phyloP scores from a whole-genome alignment of 495 filamentous ascomycete genomes.

The Lasiosphaeria miniovina region DNA sequence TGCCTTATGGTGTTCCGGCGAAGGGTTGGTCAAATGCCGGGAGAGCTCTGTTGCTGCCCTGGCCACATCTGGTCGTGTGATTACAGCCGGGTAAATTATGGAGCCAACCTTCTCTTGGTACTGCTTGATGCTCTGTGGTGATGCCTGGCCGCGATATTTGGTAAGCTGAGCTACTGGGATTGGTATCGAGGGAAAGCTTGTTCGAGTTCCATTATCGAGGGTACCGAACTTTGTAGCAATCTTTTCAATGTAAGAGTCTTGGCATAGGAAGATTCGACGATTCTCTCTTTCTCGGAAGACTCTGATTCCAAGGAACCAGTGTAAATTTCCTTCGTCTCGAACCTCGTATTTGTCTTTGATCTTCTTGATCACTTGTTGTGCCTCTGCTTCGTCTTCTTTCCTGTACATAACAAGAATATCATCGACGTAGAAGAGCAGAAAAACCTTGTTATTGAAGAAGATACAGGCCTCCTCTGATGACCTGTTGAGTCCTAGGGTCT shows the following conservation, averaged over 20 bases:
- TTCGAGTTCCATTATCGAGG: neutral
- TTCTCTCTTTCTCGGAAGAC: neutral
- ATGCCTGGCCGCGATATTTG: neutral
- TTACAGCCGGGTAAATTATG: neutral
- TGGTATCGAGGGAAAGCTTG: constrained; percentile 1
- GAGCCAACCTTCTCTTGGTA: constrained; percentile 1
- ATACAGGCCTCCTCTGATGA: constrained; percentile 1
- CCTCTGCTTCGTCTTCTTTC: constrained; percentile 1
- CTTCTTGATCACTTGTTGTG: neutral
- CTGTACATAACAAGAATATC: constrained; percentile 1
- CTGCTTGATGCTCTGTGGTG: constrained; percentile 2
- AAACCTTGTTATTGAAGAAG: neutral
- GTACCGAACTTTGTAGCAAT: neutral
- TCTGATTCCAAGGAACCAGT: neutral
- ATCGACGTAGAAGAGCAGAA: constrained; percentile 3
- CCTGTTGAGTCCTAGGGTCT: neutral
- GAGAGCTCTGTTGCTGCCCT: neutral
- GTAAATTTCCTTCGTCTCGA: neutral
- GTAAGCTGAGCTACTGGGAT: neutral
- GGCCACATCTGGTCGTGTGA: neutral
- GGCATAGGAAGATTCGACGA: neutral
- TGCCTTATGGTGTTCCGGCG: constrained; percentile 3
- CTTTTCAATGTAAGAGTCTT: constrained; percentile 2
- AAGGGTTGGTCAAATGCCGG: neutral
- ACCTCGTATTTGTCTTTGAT: neutral